Conservation (phyloP, 257 asterid species). For the Gentiana straminea region DNA sequence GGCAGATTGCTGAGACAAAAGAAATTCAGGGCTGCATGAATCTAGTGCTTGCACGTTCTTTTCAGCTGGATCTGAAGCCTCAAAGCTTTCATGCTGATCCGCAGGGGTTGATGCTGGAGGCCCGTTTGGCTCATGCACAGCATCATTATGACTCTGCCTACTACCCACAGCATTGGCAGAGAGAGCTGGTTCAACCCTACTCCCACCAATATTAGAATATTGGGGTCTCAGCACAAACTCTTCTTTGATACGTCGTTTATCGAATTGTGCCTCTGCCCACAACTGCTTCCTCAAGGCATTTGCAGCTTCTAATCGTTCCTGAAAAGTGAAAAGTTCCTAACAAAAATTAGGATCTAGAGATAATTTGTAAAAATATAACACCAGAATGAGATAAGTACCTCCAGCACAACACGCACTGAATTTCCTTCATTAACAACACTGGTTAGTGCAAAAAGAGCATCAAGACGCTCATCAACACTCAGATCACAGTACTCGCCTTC, state of each 20-base stretch:
- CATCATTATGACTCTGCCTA: conserved; percentile 28
- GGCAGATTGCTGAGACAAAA: conserved; percentile 45
- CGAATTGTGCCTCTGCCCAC: conserved; percentile 93
- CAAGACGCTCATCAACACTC: conserved; percentile 71
- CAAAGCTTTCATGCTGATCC: conserved; percentile 26
- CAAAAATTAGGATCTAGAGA: conserved; percentile 8
- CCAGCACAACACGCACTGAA: conserved; percentile 56
- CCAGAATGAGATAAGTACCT: conserved; percentile 34
- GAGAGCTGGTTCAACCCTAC: conserved; percentile 25
- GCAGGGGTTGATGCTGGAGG: conserved; percentile 18
- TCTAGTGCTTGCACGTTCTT: conserved; percentile 35
- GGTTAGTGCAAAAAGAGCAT: conserved; percentile 66
- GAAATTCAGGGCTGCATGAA: conserved; percentile 26
- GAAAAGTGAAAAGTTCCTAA: conserved; percentile 31
- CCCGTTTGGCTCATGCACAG: conserved; percentile 25
- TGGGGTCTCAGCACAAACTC: conserved; percentile 40
- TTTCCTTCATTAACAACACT: conserved; percentile 83
- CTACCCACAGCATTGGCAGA: conserved; percentile 19
- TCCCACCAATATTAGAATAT: conserved; percentile 18
- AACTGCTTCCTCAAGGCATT: conserved; percentile 88
- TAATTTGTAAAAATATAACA: conserved; percentile 12
- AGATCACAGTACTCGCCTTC: conserved; percentile 74
- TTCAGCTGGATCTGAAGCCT: conserved; percentile 28
- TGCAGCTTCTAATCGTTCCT: conserved; percentile 98
- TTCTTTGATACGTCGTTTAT: conserved; percentile 80